Conservation (phyloP, 768 basidiomycete genomes). For the Psilocybe azurescens region DNA sequence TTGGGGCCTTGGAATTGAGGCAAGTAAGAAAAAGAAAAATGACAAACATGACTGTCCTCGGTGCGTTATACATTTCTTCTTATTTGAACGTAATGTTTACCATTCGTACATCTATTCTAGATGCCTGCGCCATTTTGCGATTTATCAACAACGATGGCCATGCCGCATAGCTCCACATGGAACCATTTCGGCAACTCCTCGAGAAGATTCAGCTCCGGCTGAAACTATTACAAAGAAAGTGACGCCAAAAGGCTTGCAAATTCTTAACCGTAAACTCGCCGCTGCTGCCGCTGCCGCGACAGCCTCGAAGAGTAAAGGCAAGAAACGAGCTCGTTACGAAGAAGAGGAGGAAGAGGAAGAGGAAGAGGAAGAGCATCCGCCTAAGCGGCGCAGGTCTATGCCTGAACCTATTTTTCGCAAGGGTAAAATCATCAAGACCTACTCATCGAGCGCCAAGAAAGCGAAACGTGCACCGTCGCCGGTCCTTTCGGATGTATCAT, state of each 20-base stretch:
- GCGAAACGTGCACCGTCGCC: slow-evolving; percentile 16
- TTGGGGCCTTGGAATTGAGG: slow-evolving; percentile 68
- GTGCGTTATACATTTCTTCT: slow-evolving; percentile 42
- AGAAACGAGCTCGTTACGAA: slow-evolving; percentile 31
- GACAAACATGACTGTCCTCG: slow-evolving; percentile 76
- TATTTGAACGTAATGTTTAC: neutral
- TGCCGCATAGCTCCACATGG: slow-evolving; percentile 59
- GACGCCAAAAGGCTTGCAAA: slow-evolving; percentile 53
- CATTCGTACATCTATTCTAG: slow-evolving; percentile 38
- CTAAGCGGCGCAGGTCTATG: slow-evolving; percentile 58
- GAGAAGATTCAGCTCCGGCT: slow-evolving; percentile 53
- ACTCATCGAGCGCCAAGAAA: slow-evolving; percentile 21
- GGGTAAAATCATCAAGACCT: slow-evolving; percentile 32
- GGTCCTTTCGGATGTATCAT: slow-evolving; percentile 20
- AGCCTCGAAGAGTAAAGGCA: slow-evolving; percentile 21
- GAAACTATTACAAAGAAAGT: slow-evolving; percentile 53
- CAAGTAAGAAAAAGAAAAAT: slow-evolving; percentile 63
- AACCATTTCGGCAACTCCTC: slow-evolving; percentile 49
- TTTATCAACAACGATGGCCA: slow-evolving; percentile 78
- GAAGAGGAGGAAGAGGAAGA: slow-evolving; percentile 30
- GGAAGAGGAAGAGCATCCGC: slow-evolving; percentile 34
- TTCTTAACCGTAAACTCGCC: slow-evolving; percentile 61
- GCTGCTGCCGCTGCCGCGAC: slow-evolving; percentile 33
- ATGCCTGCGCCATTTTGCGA: slow-evolving; percentile 81
- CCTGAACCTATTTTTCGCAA: slow-evolving; percentile 20